Conservation (phyloP, 2,329 filamentous ascomycete genomes). For the Ophiostoma angusticollis region DNA sequence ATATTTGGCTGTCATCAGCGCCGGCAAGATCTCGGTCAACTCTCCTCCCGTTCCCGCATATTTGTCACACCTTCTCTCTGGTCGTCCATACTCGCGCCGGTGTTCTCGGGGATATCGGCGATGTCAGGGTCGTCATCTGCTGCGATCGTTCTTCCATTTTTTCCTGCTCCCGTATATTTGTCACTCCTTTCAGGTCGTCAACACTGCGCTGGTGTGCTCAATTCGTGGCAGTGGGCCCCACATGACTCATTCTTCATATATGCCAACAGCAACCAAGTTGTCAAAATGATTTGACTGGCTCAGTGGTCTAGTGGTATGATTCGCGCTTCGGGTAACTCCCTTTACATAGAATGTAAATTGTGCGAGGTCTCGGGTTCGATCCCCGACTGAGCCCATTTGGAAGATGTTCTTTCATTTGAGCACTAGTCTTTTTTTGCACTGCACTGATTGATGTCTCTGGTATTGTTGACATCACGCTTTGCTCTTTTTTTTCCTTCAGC, state of each 20-base stretch:
- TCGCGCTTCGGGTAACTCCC: conserved; percentile 14
- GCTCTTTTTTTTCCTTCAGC: not conserved
- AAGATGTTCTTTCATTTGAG: conserved; percentile 1
- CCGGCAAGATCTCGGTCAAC: too few relatives aligned
- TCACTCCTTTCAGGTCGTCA: too few relatives aligned
- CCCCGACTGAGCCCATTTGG: conserved; percentile 14
- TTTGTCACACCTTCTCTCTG: too few relatives aligned
- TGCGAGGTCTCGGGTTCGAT: conserved; percentile 16
- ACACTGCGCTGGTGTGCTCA: too few relatives aligned
- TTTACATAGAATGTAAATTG: conserved; percentile 12
- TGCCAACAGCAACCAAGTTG: not conserved
- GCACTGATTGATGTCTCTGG: not conserved
- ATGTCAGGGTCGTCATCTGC: too few relatives aligned
- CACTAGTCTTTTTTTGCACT: not conserved
- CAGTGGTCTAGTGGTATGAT: conserved; percentile 16
- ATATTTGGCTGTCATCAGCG: too few relatives aligned
- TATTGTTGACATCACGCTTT: not conserved
- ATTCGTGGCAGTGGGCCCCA: too few relatives aligned
- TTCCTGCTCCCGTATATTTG: too few relatives aligned
- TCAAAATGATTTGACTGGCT: conserved; percentile 9
- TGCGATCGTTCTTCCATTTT: too few relatives aligned
- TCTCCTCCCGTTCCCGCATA: too few relatives aligned
- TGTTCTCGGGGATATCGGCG: too few relatives aligned
- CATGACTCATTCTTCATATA: not conserved
- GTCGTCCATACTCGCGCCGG: too few relatives aligned